Percentiles rank a stretch among this genome's conserved stretches.
Conservation (phyloP, 441 rosid genomes). For the Aquilaria agallochum region DNA sequence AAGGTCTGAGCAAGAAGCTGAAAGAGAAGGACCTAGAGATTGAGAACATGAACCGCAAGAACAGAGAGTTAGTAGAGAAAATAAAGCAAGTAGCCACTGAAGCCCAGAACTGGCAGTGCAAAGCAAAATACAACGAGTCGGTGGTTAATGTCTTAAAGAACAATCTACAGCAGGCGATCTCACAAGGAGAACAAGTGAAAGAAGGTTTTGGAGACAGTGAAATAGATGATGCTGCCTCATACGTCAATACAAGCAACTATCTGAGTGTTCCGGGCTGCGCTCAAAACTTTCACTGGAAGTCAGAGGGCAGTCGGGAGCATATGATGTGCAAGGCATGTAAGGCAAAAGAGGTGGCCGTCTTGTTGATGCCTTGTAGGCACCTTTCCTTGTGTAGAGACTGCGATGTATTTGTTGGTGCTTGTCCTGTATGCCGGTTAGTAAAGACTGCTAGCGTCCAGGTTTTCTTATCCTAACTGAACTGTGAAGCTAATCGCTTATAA, state of each 20-base stretch:
- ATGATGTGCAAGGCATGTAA: slow-evolving; percentile 60
- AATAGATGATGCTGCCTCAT: slow-evolving; percentile 56
- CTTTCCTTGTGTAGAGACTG: slow-evolving; percentile 71
- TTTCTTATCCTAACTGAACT: slow-evolving; percentile 33
- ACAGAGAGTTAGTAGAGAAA: slow-evolving; percentile 54
- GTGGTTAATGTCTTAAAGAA: slow-evolving; percentile 47
- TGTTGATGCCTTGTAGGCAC: slow-evolving; percentile 78
- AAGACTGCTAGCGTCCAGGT: slow-evolving; percentile 55
- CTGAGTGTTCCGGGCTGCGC: slow-evolving; percentile 19
- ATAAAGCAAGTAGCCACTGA: slow-evolving; percentile 51
- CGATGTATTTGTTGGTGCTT: slow-evolving; percentile 40
- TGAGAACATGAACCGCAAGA: slow-evolving; percentile 54
- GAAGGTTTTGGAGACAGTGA: slow-evolving; percentile 82
- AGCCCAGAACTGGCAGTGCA: slow-evolving; percentile 67
- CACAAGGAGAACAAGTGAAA: slow-evolving; percentile 55
- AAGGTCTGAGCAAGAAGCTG: slow-evolving; percentile 50
- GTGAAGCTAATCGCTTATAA: slow-evolving; percentile 15
- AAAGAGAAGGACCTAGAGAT: slow-evolving; percentile 62
- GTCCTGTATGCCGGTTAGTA: slow-evolving; percentile 70
- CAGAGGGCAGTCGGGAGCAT: slow-evolving; percentile 20
- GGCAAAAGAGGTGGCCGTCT: slow-evolving; percentile 44
- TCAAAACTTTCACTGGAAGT: slow-evolving; percentile 16
- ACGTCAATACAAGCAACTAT: slow-evolving; percentile 33
- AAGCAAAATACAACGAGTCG: slow-evolving; percentile 69
- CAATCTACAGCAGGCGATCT: slow-evolving; percentile 61